Percentiles rank a stretch among this genome's conserved stretches.
Conservation (phyloP, 2,329 filamentous ascomycete species). For the Alternaria gansuensis region DNA sequence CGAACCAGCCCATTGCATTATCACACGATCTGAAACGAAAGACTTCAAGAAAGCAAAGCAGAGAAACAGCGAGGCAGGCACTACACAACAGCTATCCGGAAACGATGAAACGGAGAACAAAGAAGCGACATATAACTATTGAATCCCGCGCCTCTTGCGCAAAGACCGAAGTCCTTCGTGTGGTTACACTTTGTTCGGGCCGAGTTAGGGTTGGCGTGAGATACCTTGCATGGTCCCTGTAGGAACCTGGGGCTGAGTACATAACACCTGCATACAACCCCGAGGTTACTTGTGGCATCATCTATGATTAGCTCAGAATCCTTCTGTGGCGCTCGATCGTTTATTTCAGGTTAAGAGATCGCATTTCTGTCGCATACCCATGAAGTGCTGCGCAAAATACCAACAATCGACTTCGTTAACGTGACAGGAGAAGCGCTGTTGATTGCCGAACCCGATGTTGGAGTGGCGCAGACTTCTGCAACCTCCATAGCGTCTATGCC, state of each 20-base stretch:
- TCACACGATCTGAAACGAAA: constrained; percentile 38
- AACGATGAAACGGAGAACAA: constrained; percentile 38
- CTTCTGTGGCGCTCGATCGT: constrained; percentile 22
- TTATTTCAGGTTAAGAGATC: constrained; percentile 11
- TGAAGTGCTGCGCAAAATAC: constrained; percentile 11
- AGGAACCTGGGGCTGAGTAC: constrained; percentile 47
- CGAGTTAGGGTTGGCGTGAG: constrained; percentile 33
- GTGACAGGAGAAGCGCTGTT: constrained; percentile 8
- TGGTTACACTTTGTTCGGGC: constrained; percentile 29
- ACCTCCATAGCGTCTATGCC: not conserved
- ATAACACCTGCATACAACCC: constrained; percentile 27
- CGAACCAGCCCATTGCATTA: constrained; percentile 51
- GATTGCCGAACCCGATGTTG: constrained; percentile 5
- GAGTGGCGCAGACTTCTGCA: constrained; percentile 12
- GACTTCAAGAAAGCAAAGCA: constrained; percentile 31
- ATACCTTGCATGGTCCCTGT: constrained; percentile 26
- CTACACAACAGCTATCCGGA: constrained; percentile 26
- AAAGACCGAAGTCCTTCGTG: constrained; percentile 37
- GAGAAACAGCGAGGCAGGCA: constrained; percentile 21
- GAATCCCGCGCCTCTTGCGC: constrained; percentile 27
- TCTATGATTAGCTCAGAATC: constrained; percentile 45
- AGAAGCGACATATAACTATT: constrained; percentile 39
- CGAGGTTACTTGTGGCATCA: constrained; percentile 40
- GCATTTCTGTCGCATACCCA: constrained; percentile 14
- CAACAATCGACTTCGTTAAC: constrained; percentile 9